phyloP scores from a whole-genome alignment of 2,329 filamentous ascomycete genomes.

The Ophiostoma triangulosporum region DNA sequence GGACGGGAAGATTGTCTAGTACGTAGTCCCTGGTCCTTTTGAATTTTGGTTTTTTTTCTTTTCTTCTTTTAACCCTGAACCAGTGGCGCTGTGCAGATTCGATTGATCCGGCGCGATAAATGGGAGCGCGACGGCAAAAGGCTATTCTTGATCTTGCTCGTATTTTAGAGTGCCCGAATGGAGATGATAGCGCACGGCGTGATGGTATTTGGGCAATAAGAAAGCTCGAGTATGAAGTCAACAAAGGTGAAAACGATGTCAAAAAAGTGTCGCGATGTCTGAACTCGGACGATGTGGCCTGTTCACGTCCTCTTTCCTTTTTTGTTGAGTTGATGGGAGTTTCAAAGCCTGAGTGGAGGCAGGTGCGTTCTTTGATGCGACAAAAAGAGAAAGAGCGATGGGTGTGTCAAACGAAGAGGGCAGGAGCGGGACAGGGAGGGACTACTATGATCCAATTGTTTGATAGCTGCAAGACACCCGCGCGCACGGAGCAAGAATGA shows the following conservation, averaged over 20 bases:
- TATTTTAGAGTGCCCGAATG: background rate
- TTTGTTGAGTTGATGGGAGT: background rate
- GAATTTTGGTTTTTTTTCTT: background rate
- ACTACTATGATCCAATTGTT: background rate
- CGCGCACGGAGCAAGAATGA: background rate
- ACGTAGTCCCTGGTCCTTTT: background rate
- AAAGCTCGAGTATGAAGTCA: background rate
- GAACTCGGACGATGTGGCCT: conserved; percentile 3
- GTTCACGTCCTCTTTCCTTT: background rate
- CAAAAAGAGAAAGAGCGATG: conserved; percentile 4
- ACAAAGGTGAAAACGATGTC: background rate
- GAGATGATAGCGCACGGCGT: background rate
- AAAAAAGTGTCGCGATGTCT: background rate
- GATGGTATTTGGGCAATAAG: too few relatives aligned
- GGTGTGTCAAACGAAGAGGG: background rate
- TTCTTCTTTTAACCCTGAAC: background rate
- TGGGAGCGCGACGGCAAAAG: too few relatives aligned
- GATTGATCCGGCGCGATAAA: background rate
- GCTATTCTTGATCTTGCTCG: background rate
- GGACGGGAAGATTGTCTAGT: background rate
- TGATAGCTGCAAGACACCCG: background rate
- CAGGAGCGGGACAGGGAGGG: conserved; percentile 1
- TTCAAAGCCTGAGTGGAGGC: background rate
- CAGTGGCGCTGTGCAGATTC: background rate
- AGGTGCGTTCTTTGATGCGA: conserved; percentile 1